Percentiles rank a stretch among this genome's conserved stretches.
These are phyloP conservation scores for Phytophthora cryptogea DNA, from an alignment of 352 stramenopile genomes.

Conservation along the genomic window DNA sequence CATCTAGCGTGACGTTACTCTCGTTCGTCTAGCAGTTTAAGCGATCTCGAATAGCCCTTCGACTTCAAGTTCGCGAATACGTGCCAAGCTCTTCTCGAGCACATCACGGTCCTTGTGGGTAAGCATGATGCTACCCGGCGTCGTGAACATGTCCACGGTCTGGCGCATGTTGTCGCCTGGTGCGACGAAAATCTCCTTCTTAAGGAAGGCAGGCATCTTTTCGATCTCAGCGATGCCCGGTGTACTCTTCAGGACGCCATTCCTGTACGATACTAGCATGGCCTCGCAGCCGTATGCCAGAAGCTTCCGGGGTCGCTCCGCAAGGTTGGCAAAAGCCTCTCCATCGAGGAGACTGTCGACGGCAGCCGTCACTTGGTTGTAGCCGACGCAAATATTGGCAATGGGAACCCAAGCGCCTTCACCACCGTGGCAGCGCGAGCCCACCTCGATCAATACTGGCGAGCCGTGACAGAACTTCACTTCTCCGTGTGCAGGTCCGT, in stretches of 20 bases:
- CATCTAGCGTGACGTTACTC: conserved; percentile 17
- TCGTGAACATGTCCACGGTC: conserved; percentile 96
- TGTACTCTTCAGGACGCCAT: conserved; percentile 90
- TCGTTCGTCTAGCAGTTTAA: conserved; percentile 37
- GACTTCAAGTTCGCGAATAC: conserved; percentile 89
- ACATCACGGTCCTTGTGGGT: conserved; percentile 87
- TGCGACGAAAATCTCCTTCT: conserved; percentile 89
- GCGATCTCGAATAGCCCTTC: conserved; percentile 75
- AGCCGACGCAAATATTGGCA: conserved; percentile 90
- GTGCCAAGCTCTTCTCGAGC: conserved; percentile 87
- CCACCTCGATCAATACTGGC: conserved; percentile 95
- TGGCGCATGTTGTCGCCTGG: conserved; percentile 84
- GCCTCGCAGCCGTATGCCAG: conserved; percentile 91
- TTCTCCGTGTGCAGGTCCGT: conserved; percentile 80
- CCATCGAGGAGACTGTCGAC: conserved; percentile 83
- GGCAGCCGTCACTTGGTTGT: conserved; percentile 93
- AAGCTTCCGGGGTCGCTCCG: conserved; percentile 65
- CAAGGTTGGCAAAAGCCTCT: conserved; percentile 61
- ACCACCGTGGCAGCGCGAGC: conserved; percentile 94
- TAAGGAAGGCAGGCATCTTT: conserved; percentile 91
- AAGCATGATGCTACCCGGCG: conserved; percentile 94
- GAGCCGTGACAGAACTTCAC: conserved; percentile 85
- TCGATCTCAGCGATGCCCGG: conserved; percentile 92
- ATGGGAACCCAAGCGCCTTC: conserved; percentile 95
- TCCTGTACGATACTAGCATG: conserved; percentile 93